Percentiles rank a stretch among this genome's conserved stretches.
Conservation (phyloP, 2,329 filamentous ascomycete genomes). For the Emmonsia crescens region DNA sequence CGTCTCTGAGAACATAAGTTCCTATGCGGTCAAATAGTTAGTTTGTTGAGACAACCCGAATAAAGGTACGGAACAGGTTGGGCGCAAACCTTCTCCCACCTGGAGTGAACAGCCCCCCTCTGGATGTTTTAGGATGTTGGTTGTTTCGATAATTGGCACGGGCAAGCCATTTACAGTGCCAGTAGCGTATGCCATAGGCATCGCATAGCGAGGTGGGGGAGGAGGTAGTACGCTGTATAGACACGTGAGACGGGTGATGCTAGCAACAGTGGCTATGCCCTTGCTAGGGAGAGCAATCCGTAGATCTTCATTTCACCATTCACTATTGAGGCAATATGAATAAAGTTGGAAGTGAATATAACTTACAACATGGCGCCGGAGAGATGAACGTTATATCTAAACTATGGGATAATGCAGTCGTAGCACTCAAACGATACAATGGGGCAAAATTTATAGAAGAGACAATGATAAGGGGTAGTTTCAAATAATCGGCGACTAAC, state of each 20-base stretch:
- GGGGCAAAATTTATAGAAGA: neutral
- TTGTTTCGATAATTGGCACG: slow-evolving; percentile 78
- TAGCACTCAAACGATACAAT: neutral
- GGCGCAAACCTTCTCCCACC: slow-evolving; percentile 69
- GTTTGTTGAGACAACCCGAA: neutral
- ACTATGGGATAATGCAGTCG: neutral
- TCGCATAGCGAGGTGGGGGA: slow-evolving; percentile 74
- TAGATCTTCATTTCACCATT: neutral
- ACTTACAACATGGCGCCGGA: slow-evolving; percentile 19
- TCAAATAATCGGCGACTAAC: neutral
- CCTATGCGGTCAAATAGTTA: slow-evolving; percentile 40
- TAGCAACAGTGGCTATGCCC: slow-evolving; percentile 13
- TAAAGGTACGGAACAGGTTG: neutral
- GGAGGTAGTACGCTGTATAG: slow-evolving; percentile 64
- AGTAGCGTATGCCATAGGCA: slow-evolving; percentile 61
- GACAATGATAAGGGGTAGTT: neutral
- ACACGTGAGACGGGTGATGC: slow-evolving; percentile 19
- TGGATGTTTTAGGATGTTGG: slow-evolving; percentile 74
- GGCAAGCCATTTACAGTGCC: slow-evolving; percentile 57
- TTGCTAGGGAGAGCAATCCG: neutral
- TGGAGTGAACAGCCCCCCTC: slow-evolving; percentile 81
- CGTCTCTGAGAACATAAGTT: slow-evolving; percentile 82
- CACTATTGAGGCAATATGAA: neutral
- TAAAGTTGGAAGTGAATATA: neutral
- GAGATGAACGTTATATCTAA: neutral